These are phyloP conservation scores for Fraxinus nigra DNA, from an alignment of 305 asterid species.

Conservation along the genomic window DNA sequence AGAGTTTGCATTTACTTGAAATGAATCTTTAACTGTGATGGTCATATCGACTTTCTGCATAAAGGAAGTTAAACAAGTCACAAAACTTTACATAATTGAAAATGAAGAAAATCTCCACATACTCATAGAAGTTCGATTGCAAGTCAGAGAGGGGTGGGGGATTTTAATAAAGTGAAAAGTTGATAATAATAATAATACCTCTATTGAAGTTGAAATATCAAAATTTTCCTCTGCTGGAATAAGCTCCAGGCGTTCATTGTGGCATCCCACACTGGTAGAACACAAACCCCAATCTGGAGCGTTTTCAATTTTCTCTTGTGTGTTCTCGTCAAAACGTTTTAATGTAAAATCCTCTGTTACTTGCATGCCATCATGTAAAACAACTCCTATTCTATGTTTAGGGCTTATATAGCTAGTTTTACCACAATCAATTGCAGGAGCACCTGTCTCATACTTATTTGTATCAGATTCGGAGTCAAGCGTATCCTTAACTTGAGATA, in stretches of 20 bases:
- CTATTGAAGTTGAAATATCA: slow-evolving; percentile 31
- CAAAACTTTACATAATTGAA: slow-evolving; percentile 24
- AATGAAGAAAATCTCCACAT: slow-evolving; percentile 9
- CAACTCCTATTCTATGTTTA: slow-evolving; percentile 23
- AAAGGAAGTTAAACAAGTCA: slow-evolving; percentile 25
- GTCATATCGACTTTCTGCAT: slow-evolving; percentile 43
- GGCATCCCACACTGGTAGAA: slow-evolving; percentile 24
- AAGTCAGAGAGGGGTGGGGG: slow-evolving; percentile 7
- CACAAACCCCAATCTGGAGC: slow-evolving; percentile 28
- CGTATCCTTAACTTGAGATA: slow-evolving; percentile 62
- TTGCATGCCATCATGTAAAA: slow-evolving; percentile 25
- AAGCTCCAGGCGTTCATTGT: slow-evolving; percentile 25
- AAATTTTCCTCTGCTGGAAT: slow-evolving; percentile 29
- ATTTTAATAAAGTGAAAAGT: slow-evolving; percentile 4
- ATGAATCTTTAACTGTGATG: slow-evolving; percentile 27
- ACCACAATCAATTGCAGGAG: slow-evolving; percentile 29
- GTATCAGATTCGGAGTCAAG: slow-evolving; percentile 42
- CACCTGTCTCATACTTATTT: slow-evolving; percentile 26
- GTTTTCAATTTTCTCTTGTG: slow-evolving; percentile 22
- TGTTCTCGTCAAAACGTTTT: slow-evolving; percentile 28
- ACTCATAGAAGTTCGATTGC: background rate
- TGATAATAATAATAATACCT: slow-evolving; percentile 22
- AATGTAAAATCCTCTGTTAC: slow-evolving; percentile 21
- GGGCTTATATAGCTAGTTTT: slow-evolving; percentile 25
- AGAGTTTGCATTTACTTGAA: slow-evolving; percentile 35